These are phyloP conservation scores for Penicillium robsamsonii DNA, from an alignment of 495 filamentous ascomycete genomes.

Conservation along the genomic window DNA sequence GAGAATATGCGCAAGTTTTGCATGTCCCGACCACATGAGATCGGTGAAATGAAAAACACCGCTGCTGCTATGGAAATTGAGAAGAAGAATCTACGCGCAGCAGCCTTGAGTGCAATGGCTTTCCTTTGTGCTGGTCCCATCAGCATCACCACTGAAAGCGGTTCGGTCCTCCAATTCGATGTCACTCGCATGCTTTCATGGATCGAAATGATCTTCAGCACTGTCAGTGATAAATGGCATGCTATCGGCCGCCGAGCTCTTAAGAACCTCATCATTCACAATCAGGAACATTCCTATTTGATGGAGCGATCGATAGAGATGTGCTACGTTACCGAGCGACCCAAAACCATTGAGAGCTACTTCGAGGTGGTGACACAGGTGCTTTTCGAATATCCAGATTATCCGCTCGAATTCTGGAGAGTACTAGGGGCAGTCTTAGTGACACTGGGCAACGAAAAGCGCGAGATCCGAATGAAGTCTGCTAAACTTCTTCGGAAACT, in stretches of 20 bases:
- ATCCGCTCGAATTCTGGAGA: conserved; percentile 84
- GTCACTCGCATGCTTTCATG: conserved; percentile 87
- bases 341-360: conserved; percentile 90
- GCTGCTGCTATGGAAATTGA: conserved; percentile 94
- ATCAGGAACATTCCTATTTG: conserved; percentile 77
- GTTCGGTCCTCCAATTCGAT: conserved; percentile 82
- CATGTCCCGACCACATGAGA: conserved; percentile 62
- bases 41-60: conserved; percentile 67
- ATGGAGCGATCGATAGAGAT: conserved; percentile 82
- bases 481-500: conserved; percentile 78
- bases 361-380: conserved; percentile 90
- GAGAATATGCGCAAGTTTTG: conserved; percentile 82
- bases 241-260: conserved; percentile 87
- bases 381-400: conserved; percentile 73
- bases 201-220: conserved; percentile 92
- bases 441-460: conserved; percentile 85
- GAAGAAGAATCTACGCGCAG: conserved; percentile 84
- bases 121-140: conserved; percentile 89
- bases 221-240: conserved; percentile 83
- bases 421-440: conserved; percentile 83
- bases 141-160: conserved; percentile 80
- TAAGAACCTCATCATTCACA: conserved; percentile 87
- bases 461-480: conserved; percentile 82
- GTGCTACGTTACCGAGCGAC: conserved; percentile 68
- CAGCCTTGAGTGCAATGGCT: conserved; percentile 93